A percentile compares a stretch with the other conserved stretches of the same genome.
Evolutionary conservation across 305 asterid genomes (phyloP).

Genomic region (Striga hermonthica): DNA sequence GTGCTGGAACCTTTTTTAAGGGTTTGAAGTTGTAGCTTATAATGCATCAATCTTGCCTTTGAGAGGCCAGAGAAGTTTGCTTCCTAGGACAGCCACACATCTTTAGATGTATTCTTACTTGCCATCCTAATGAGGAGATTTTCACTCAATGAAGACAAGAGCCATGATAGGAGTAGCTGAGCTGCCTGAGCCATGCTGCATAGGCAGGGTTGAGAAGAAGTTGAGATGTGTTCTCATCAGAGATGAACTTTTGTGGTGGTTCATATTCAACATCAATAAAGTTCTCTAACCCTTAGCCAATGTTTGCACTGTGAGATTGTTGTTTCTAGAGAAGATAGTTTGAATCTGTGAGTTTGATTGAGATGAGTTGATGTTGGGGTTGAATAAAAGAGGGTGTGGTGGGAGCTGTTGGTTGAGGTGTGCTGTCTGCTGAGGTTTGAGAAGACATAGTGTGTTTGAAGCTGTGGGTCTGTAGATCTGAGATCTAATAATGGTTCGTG

Average conservation of each 20-base stretch:
- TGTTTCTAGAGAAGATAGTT: background rate
- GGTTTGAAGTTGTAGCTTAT: background rate
- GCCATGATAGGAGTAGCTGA: background rate
- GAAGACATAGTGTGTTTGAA: too few species aligned
- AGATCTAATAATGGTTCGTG: too few species aligned
- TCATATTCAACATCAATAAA: background rate
- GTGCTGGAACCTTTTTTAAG: background rate
- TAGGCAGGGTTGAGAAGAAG: background rate
- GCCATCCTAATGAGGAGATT: background rate
- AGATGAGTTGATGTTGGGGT: background rate
- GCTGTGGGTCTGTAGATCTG: too few species aligned
- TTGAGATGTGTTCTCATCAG: too few species aligned
- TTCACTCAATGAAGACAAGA: background rate
- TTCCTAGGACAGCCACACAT: too few species aligned
- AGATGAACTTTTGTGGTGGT: too few species aligned
- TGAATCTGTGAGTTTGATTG: background rate
- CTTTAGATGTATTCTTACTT: background rate
- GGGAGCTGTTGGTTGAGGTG: too few species aligned
- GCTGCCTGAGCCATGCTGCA: background rate
- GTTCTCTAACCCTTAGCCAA: background rate
- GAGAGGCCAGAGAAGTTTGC: background rate
- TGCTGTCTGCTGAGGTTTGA: too few species aligned
- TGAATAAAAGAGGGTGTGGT: background rate
- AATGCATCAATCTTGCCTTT: background rate
- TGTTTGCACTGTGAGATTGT: background rate